These are phyloP conservation scores for Maudiozyma bulderi DNA, from an alignment of 805 yeast genomes.

Conservation along the genomic window DNA sequence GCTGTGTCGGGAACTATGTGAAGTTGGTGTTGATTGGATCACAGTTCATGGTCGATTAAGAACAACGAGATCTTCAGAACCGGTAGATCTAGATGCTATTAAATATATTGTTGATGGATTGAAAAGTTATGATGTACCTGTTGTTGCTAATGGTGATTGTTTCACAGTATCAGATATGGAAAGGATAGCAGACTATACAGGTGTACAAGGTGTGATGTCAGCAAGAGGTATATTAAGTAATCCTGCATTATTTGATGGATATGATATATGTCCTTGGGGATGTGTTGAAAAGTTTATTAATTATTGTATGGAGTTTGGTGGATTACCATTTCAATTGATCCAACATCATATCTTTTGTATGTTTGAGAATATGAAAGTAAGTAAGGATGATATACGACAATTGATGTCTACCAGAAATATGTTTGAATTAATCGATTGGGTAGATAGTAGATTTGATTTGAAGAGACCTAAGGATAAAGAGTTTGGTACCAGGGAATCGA, in stretches of 20 bases:
- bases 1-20: conserved; percentile 66
- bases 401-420: conserved; percentile 54
- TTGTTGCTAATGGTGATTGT: conserved; percentile 98
- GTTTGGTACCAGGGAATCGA: conserved; percentile 47
- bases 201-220: conserved; percentile 91
- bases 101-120: conserved; percentile 42
- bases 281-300: conserved; percentile 81
- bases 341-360: conserved; percentile 88
- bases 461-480: conserved; percentile 59
- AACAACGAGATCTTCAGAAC: conserved; percentile 72
- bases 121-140: conserved; percentile 48
- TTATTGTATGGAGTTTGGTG: conserved; percentile 59
- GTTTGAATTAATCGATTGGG: conserved; percentile 69
- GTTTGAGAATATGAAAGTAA: conserved; percentile 48
- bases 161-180: conserved; percentile 56
- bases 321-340: conserved; percentile 71
- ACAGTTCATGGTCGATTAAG: conserved; percentile 91
- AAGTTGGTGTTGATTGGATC: conserved; percentile 85
- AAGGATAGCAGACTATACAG: conserved; percentile 53
- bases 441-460: conserved; percentile 60
- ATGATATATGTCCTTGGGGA: conserved; percentile 73
- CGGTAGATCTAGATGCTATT: conserved; percentile 79
- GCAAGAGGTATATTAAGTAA: conserved; percentile 80
- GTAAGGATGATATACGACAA: conserved; percentile 41
- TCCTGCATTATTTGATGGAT: conserved; percentile 82